Evolutionary conservation across 331 rosid genomes (phyloP), one percentile per base, ranked within the genome.

Genomic region (Malus hybrid): DNA sequence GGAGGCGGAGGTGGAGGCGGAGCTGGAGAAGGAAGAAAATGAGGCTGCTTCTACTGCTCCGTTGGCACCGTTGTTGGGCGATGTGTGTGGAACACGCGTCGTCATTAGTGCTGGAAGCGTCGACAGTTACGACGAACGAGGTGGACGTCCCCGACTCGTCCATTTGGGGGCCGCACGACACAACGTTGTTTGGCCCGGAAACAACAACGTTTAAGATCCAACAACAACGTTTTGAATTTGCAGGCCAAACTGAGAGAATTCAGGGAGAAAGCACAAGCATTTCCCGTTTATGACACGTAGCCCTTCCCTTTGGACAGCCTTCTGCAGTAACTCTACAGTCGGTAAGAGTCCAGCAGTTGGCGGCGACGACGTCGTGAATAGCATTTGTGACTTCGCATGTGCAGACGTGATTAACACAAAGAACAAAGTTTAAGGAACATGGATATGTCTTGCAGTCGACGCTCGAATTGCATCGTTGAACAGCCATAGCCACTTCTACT

Each of bases 121-220:
- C 96, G 18, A 96, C 97, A 90, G 90, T 90, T 90, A 92, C 97
- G 69, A 90, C 73, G 32, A 97, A 95, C 53, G 99, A 92, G 85
- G 90, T 92, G 30, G 99, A 95, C 60, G 97, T 95, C 77, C 90
- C 97, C 14, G 97, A 92, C 82, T 94, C 96, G 82, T 87, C 93
- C 95, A 88, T 83, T 79, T 87, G 96, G 75, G 86, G 85, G 44
- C 44, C 58, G 60, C 77, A 36, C 79, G 78, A 63, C 13, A 57
- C 44, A 72, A 78, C 88, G 4, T 79, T 88, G 70, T 86, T 66
- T 78, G 34, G 85, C 75, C 81, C 81, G 65, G 90, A 83, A 68
- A 84, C 94, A 77, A 60, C 81, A 63, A 66, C 90, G 79, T 85
- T 90, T 92, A 79, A 95, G 97, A 89, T 92, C 97, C 73, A 92